Percentiles rank a stretch among this genome's conserved stretches.
Evolutionary conservation across 495 filamentous ascomycete genomes (phyloP).

Genomic region (Penicillium coprophilum): DNA sequence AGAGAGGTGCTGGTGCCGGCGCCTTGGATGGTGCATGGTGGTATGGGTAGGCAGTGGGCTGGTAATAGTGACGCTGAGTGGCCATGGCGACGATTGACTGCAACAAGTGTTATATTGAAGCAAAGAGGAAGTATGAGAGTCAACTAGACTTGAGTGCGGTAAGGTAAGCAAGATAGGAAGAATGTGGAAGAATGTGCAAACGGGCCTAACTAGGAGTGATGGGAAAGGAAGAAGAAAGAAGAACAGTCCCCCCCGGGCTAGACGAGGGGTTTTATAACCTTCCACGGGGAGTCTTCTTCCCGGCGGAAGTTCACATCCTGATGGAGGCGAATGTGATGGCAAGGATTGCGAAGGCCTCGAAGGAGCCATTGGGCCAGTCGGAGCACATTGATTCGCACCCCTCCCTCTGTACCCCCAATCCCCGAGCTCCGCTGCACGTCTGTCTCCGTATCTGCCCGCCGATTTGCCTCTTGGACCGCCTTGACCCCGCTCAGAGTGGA

Average conservation of each 20-base stretch:
- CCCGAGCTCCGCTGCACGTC: constrained; percentile 38
- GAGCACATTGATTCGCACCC: constrained; percentile 44
- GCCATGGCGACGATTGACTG: constrained; percentile 45
- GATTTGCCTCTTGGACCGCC: constrained; percentile 47
- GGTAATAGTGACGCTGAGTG: constrained; percentile 54
- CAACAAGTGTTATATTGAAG: constrained; percentile 4
- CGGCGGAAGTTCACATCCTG: constrained; percentile 33
- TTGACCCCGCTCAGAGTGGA: constrained; percentile 53
- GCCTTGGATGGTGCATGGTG: constrained; percentile 67
- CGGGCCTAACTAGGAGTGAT: constrained; percentile 46
- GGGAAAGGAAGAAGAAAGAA: constrained; percentile 58
- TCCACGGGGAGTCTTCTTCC: constrained; percentile 50
- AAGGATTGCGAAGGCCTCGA: constrained; percentile 30
- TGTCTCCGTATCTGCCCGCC: constrained; percentile 38
- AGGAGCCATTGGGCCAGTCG: constrained; percentile 47
- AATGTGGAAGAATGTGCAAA: constrained; percentile 28
- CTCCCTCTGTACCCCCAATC: constrained; percentile 47
- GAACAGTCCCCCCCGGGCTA: constrained; percentile 37
- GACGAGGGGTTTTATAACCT: constrained; percentile 64
- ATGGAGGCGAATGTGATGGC: constrained; percentile 22
- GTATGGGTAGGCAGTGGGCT: constrained; percentile 55
- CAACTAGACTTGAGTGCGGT: constrained; percentile 19
- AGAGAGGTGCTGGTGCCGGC: constrained; percentile 54
- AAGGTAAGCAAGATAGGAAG: constrained; percentile 11
- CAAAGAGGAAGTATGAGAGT: constrained; percentile 7